Base-by-base conservation (phyloP, 2,329 filamentous ascomycete species). In the Nemania sp. region DNA sequence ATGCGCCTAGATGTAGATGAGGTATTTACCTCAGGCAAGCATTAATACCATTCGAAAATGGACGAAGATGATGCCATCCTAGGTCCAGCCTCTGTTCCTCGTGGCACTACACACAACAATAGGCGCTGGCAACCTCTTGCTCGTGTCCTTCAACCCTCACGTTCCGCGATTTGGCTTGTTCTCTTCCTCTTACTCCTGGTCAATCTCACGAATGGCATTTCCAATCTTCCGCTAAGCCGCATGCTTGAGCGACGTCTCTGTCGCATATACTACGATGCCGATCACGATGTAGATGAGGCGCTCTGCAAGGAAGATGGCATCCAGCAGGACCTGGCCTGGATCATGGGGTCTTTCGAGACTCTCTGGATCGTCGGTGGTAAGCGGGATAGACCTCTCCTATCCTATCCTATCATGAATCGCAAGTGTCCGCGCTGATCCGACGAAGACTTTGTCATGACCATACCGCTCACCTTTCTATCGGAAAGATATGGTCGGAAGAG, bases 241-340 rank as follows among this genome's bases (percentile, higher is more conserved):
- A 72, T 81, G 5, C 73, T 82, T 21, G 80, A 83, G 68, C 72
- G 74, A 20, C 76, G 79, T 1, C 72, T 83, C 5, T 87, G 84
- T 57, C 71, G 76, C 21, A 79, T 82, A 18, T 78, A 83, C 68
- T 86, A 85, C 66, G 60, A 60, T 13, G 63, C 55, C 7, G 70
- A 75, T 53, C 79, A 79, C 4, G 71, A 71, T 20, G 71, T 86
- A 1, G 75, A 78, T 1, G 84, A 87, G 69, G 71, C 76, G 59
- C 68, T 83, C 3, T 87, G 84, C 71, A 87, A 87, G 67, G 68
- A 82, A 10, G 77, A 84, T 58, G 69, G 68, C 12, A 76, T 86
- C 5, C 83, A 86, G 68, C 73, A 79, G 56, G 72, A 74, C 15
- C 72, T 86, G 9, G 84, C 83, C 2, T 79, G 79, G 75, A 74